phyloP scores from a whole-genome alignment of 2,329 filamentous ascomycete genomes.

The Cladosporium sp. region DNA sequence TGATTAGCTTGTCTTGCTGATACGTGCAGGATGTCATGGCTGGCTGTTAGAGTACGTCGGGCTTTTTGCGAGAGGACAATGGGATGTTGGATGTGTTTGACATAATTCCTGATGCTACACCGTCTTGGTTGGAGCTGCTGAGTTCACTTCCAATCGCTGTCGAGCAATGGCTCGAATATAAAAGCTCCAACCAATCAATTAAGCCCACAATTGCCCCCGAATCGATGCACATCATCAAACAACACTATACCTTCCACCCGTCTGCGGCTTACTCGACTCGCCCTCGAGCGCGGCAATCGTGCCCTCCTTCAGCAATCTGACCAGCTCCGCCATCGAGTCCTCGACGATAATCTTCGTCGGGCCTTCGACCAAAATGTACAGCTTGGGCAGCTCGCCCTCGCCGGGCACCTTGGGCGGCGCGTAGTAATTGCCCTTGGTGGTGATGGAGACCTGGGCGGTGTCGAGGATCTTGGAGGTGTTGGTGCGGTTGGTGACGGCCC shows the following conservation, averaged over 20 bases:
- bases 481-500: slow-evolving; percentile 96
- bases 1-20: too few relatives aligned
- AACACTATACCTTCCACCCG: slow-evolving; percentile 73
- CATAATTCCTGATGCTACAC: too few relatives aligned
- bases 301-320: slow-evolving; percentile 79
- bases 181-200: too few relatives aligned
- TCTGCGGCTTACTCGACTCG: slow-evolving; percentile 71
- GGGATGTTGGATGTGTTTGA: too few relatives aligned
- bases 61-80: too few relatives aligned
- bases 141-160: too few relatives aligned
- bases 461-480: slow-evolving; percentile 98
- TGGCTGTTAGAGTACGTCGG: too few relatives aligned
- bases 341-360: slow-evolving; percentile 91
- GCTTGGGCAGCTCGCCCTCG: slow-evolving; percentile 72
- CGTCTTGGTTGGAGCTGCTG: too few relatives aligned
- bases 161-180: too few relatives aligned
- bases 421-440: slow-evolving; percentile 93
- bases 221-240: slow-evolving; percentile 43
- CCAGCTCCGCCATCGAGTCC: slow-evolving; percentile 83
- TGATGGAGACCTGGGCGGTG: slow-evolving; percentile 89
- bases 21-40: too few relatives aligned
- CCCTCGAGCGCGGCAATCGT: slow-evolving; percentile 86
- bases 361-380: slow-evolving; percentile 96
- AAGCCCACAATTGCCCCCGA: too few relatives aligned
- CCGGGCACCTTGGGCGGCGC: slow-evolving; percentile 71